Evolutionary conservation across 495 filamentous ascomycete genomes (phyloP).

Genomic region (Articulospora tetracladia): DNA sequence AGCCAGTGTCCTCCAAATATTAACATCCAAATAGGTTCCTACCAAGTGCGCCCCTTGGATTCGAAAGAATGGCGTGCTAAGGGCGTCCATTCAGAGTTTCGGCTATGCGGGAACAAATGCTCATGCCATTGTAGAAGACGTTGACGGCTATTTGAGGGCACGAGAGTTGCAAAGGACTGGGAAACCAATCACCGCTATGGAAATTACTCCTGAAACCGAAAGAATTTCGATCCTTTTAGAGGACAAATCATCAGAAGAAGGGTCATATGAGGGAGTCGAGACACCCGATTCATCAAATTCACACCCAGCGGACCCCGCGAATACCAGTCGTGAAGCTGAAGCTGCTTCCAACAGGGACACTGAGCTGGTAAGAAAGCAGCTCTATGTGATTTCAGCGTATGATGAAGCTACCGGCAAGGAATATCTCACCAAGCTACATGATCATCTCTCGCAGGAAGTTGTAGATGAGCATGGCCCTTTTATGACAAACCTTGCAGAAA

Average conservation of each 20-base stretch:
- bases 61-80: not conserved
- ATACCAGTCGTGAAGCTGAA: conserved; percentile 15
- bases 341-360: not conserved
- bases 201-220: too few relatives aligned
- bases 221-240: too few relatives aligned
- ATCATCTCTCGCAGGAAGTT: not conserved
- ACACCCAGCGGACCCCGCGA: too few relatives aligned
- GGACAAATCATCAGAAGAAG: too few relatives aligned
- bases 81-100: not conserved
- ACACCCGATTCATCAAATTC: too few relatives aligned
- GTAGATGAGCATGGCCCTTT: not conserved
- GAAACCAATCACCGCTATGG: too few relatives aligned
- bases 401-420: not conserved
- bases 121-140: conserved; percentile 31
- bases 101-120: conserved; percentile 43
- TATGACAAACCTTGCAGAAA: conserved; percentile 6
- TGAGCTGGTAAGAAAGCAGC: not conserved
- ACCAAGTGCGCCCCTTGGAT: not conserved
- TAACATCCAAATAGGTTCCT: not conserved
- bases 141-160: not conserved
- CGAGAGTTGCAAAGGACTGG: not conserved
- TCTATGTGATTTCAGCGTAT: not conserved
- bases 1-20: not conserved
- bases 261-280: too few relatives aligned
- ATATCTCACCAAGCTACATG: not conserved